phyloP scores from a whole-genome alignment of 2,329 filamentous ascomycete species.

The Penicillium sp. region DNA sequence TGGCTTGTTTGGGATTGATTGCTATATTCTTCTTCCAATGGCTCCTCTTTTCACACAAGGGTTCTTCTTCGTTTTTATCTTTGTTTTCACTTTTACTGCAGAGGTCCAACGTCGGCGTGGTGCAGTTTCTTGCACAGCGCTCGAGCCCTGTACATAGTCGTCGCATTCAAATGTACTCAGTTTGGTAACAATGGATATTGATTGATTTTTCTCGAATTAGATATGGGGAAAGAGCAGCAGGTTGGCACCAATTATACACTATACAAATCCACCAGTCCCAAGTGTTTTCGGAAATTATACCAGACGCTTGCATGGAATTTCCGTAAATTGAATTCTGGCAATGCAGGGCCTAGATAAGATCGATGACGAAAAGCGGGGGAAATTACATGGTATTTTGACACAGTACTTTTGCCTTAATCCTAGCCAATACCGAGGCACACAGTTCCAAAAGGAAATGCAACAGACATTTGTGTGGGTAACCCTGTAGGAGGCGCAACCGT shows the following conservation, averaged over 20 bases:
- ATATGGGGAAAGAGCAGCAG: not conserved
- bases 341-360: not conserved
- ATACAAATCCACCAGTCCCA: not conserved
- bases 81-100: not conserved
- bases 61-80: not conserved
- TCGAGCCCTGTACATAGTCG: not conserved
- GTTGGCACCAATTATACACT: not conserved
- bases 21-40: not conserved
- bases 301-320: too few relatives aligned
- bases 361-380: conserved; percentile 1
- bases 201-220: not conserved
- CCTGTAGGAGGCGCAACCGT: not conserved
- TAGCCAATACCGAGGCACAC: not conserved
- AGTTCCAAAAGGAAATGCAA: not conserved
- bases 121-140: not conserved
- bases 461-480: not conserved
- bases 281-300: not conserved
- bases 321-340: not conserved
- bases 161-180: not conserved
- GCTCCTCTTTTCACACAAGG: not conserved
- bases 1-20: conserved; percentile 40
- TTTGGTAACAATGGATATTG: not conserved
- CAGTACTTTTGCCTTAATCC: not conserved
- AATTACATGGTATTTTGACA: not conserved
- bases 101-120: not conserved